These are phyloP conservation scores for Apiospora koreana DNA, from an alignment of 2,329 filamentous ascomycete genomes.

Conservation along the genomic window DNA sequence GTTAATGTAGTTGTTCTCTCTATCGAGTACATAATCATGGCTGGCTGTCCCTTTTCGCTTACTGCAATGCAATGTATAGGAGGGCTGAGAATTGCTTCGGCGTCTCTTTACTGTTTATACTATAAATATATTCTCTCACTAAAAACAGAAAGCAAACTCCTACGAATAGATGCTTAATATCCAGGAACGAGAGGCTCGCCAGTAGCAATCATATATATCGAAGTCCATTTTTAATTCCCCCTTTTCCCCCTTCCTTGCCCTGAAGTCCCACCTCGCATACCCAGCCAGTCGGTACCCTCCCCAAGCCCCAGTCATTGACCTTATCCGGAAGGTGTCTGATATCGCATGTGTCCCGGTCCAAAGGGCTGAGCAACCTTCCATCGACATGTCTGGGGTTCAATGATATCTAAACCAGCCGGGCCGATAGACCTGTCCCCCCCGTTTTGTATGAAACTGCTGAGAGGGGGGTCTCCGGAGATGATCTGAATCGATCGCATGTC, in stretches of 20 bases:
- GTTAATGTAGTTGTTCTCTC: too few species aligned
- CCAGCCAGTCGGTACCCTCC: background rate
- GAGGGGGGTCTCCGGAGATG: background rate
- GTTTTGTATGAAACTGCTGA: background rate
- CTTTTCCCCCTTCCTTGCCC: background rate
- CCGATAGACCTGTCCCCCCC: background rate
- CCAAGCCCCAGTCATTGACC: background rate
- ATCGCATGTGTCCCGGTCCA: background rate
- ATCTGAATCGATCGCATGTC: background rate
- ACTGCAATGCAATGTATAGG: too few species aligned
- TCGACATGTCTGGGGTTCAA: background rate
- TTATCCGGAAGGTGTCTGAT: background rate
- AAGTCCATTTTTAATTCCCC: background rate
- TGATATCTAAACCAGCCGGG: background rate
- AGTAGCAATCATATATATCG: background rate
- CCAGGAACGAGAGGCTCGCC: background rate
- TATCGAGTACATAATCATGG: too few species aligned
- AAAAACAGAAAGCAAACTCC: background rate
- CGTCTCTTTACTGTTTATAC: background rate
- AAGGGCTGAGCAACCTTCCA: background rate
- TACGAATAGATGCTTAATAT: background rate
- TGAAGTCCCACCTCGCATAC: background rate
- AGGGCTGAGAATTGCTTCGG: too few species aligned
- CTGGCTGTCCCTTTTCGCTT: too few species aligned
- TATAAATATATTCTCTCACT: background rate